Conservation (phyloP, 78 protist genomes). For the Dictyostelium brefeldianum region DNA sequence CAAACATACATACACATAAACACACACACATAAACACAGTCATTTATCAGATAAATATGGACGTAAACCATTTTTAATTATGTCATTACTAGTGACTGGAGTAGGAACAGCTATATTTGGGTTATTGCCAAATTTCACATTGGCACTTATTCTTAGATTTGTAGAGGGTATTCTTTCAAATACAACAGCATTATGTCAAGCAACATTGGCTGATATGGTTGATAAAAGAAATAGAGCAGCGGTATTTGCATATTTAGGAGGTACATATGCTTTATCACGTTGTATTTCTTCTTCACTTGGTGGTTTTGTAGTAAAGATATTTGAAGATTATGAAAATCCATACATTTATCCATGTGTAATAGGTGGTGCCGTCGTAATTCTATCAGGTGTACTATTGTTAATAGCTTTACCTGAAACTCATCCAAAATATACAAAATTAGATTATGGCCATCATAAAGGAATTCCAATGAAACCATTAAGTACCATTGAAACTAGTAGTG, state of each 20-base stretch:
- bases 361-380: slow-evolving; percentile 55
- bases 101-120: slow-evolving; percentile 62
- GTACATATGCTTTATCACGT: slow-evolving; percentile 61
- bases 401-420: slow-evolving; percentile 65
- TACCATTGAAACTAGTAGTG: too few species aligned
- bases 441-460: too few species aligned
- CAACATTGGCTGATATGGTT: slow-evolving; percentile 69
- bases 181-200: slow-evolving; percentile 75
- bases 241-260: slow-evolving; percentile 68
- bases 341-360: slow-evolving; percentile 62
- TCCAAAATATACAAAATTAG: slow-evolving; percentile 53
- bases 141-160: slow-evolving; percentile 54
- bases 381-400: not conserved
- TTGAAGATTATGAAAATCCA: slow-evolving; percentile 16
- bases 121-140: slow-evolving; percentile 44
- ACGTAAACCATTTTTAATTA: slow-evolving; percentile 63
- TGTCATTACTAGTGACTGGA: slow-evolving; percentile 24
- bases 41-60: slow-evolving; percentile 69
- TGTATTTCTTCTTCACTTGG: slow-evolving; percentile 54
- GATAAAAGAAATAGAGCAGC: slow-evolving; percentile 63
- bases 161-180: slow-evolving; percentile 53
- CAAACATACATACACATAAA: not conserved
- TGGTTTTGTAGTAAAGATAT: slow-evolving; percentile 39
- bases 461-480: not conserved
- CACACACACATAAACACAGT: not conserved